Evolutionary conservation across 495 filamentous ascomycete species (phyloP).

Genomic region (Hypoxylon fragiforme): DNA sequence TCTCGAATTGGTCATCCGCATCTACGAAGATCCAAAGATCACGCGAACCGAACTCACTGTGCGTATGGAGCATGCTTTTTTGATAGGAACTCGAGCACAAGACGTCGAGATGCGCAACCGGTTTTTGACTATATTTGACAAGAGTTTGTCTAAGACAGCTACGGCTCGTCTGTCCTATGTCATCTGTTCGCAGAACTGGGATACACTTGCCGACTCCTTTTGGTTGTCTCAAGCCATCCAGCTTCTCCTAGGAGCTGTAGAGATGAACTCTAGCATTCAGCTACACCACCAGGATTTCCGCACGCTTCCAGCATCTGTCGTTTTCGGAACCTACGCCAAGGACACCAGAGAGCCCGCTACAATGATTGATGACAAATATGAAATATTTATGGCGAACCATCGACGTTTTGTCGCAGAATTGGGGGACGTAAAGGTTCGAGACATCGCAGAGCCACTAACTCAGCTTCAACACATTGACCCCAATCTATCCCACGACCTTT

Average conservation of each 20-base stretch:
- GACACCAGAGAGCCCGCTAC: slow-evolving; percentile 71
- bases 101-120: slow-evolving; percentile 97
- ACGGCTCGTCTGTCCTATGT: slow-evolving; percentile 86
- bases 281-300: slow-evolving; percentile 84
- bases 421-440: slow-evolving; percentile 78
- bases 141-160: slow-evolving; percentile 82
- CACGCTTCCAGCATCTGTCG: slow-evolving; percentile 66
- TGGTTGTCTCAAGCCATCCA: slow-evolving; percentile 96
- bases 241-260: slow-evolving; percentile 84
- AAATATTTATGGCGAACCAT: slow-evolving; percentile 75
- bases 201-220: slow-evolving; percentile 88
- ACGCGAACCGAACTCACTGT: slow-evolving; percentile 94
- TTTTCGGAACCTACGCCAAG: slow-evolving; percentile 69
- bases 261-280: slow-evolving; percentile 74
- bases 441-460: slow-evolving; percentile 87
- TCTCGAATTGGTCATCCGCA: slow-evolving; percentile 91
- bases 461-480: slow-evolving; percentile 91
- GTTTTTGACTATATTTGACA: slow-evolving; percentile 93
- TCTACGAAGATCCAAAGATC: slow-evolving; percentile 96
- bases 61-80: slow-evolving; percentile 93
- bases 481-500: slow-evolving; percentile 79
- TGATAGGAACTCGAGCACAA: slow-evolving; percentile 90
- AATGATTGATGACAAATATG: slow-evolving; percentile 80
- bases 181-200: slow-evolving; percentile 94
- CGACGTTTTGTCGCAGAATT: slow-evolving; percentile 80